A percentile compares a stretch with the other conserved stretches of the same genome.
phyloP scores from a whole-genome alignment of 164 flowering plant species.

The Chloranthus sessilifolius region DNA sequence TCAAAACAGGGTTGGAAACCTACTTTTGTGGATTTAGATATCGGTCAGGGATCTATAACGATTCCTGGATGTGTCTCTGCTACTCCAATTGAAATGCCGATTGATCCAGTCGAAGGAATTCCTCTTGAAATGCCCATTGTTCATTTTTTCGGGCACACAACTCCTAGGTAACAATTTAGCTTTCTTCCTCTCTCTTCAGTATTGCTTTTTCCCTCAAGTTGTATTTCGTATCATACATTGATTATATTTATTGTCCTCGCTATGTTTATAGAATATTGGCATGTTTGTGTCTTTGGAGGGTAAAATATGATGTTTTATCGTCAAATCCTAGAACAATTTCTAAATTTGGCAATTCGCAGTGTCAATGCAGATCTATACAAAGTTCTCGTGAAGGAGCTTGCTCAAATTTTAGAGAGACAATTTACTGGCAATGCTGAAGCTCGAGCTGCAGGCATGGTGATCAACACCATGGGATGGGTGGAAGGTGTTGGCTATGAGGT shows the following conservation, averaged over 20 bases:
- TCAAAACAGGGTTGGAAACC: slow-evolving; percentile 98
- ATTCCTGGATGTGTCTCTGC: slow-evolving; percentile 84
- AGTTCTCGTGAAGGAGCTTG: slow-evolving; percentile 84
- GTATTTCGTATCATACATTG: background rate
- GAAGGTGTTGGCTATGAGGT: slow-evolving; percentile 97
- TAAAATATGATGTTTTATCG: background rate
- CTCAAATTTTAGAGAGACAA: slow-evolving; percentile 70
- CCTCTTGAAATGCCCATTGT: slow-evolving; percentile 96
- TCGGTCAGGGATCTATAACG: slow-evolving; percentile 93
- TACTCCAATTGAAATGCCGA: slow-evolving; percentile 90
- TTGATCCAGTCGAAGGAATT: slow-evolving; percentile 96
- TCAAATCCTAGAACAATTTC: background rate
- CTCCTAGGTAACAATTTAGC: slow-evolving; percentile 65
- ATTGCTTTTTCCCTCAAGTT: background rate
- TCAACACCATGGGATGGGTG: slow-evolving; percentile 98
- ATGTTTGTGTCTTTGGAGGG: background rate
- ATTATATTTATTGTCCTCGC: background rate
- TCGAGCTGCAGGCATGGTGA: slow-evolving; percentile 95
- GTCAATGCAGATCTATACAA: slow-evolving; percentile 77
- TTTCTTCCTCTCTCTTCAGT: background rate
- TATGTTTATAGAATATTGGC: background rate
- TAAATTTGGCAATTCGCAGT: slow-evolving; percentile 32
- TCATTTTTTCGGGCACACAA: slow-evolving; percentile 79
- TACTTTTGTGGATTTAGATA: slow-evolving; percentile 86
- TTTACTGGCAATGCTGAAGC: slow-evolving; percentile 78